Evolutionary conservation across 108 stramenopile genomes (phyloP).

Genomic region (Cyclotella atomus): DNA sequence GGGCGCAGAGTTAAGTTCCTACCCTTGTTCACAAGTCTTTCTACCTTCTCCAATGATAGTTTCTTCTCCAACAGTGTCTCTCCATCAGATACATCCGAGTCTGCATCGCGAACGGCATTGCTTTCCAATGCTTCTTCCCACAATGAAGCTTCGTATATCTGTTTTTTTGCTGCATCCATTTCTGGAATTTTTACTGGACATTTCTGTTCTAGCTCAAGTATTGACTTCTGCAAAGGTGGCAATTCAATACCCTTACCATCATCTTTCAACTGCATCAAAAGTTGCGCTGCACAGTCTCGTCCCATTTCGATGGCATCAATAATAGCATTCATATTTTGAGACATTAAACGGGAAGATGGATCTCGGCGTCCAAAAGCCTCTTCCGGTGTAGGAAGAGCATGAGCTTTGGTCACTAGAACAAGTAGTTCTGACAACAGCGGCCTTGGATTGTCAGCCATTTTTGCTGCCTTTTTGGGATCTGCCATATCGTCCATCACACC

Average conservation of each 20-base stretch:
- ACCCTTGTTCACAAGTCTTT: constrained; percentile 39
- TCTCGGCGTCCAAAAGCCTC: constrained; percentile 45
- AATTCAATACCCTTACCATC: constrained; percentile 67
- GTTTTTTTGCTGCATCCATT: constrained; percentile 37
- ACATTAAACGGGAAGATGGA: constrained; percentile 46
- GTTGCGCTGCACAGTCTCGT: constrained; percentile 42
- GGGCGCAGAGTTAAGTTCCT: constrained; percentile 46
- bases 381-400: constrained; percentile 57
- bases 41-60: constrained; percentile 47
- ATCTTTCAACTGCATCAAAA: constrained; percentile 45
- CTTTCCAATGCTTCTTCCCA: constrained; percentile 49
- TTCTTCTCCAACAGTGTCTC: constrained; percentile 42
- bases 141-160: constrained; percentile 28
- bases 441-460: constrained; percentile 11
- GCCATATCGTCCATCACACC: constrained; percentile 8
- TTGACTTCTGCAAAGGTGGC: constrained; percentile 53
- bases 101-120: constrained; percentile 39
- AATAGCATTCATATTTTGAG: constrained; percentile 48
- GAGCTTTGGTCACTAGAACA: constrained; percentile 40
- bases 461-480: neutral
- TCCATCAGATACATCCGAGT: constrained; percentile 54
- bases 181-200: constrained; percentile 58
- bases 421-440: constrained; percentile 39
- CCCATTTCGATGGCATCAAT: constrained; percentile 50
- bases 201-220: constrained; percentile 44